Evolutionary conservation across 2,329 filamentous ascomycete species (phyloP).

Genomic region (Periglandula ipomoeae): DNA sequence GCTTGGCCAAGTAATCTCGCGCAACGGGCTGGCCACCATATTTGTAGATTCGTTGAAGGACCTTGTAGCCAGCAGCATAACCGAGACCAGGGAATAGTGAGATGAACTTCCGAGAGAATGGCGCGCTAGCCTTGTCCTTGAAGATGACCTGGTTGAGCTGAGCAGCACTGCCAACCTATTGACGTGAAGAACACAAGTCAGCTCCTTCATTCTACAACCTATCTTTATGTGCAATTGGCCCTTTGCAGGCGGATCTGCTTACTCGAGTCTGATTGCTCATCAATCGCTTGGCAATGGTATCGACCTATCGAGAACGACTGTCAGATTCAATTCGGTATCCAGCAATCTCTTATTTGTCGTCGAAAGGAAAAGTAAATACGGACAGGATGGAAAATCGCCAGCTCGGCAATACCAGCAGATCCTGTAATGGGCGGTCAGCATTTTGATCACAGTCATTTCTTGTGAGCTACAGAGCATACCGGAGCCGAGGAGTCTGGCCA

Average conservation of each 20-base stretch:
- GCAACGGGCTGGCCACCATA: slow-evolving; percentile 96
- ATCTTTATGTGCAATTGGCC: background rate
- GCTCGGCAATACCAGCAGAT: slow-evolving; percentile 84
- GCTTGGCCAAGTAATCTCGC: slow-evolving; percentile 72
- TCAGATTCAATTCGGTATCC: background rate
- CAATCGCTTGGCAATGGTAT: slow-evolving; percentile 96
- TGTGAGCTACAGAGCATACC: slow-evolving; percentile 52
- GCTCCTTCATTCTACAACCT: slow-evolving; percentile 11
- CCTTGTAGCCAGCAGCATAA: slow-evolving; percentile 96
- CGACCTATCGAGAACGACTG: slow-evolving; percentile 50
- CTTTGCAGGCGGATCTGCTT: slow-evolving; percentile 28
- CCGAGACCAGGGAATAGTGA: slow-evolving; percentile 95
- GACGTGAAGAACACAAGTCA: slow-evolving; percentile 1
- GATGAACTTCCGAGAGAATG: slow-evolving; percentile 70
- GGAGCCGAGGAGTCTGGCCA: slow-evolving; percentile 82
- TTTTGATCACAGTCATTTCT: background rate
- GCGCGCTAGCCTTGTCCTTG: slow-evolving; percentile 71
- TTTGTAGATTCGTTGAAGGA: slow-evolving; percentile 96
- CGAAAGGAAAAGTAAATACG: slow-evolving; percentile 22
- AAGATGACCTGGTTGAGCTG: slow-evolving; percentile 90
- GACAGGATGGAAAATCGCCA: slow-evolving; percentile 88
- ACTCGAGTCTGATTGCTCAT: slow-evolving; percentile 85
- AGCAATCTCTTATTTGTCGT: background rate
- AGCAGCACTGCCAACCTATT: slow-evolving; percentile 27
- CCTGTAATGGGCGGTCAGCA: slow-evolving; percentile 41